These are phyloP conservation scores for Daldinia childiae DNA, from an alignment of 495 filamentous ascomycete genomes.

Conservation along the genomic window DNA sequence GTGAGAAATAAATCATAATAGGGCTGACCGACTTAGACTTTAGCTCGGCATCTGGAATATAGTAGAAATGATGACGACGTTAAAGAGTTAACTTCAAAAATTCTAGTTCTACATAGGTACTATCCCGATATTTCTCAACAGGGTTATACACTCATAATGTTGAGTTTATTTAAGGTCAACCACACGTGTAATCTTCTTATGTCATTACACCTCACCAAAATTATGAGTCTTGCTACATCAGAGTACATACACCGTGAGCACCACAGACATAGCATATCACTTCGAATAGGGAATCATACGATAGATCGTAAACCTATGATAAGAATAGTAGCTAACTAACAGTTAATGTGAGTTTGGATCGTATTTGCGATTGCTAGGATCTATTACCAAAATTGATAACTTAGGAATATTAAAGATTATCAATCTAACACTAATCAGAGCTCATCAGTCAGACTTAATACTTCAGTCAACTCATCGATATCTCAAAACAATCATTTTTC, in stretches of 20 bases:
- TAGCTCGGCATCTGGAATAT: background rate
- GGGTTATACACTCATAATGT: background rate
- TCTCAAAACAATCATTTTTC: too few species aligned
- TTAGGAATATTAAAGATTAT: too few species aligned
- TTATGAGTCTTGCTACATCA: background rate
- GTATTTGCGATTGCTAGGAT: too few species aligned
- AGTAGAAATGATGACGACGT: constrained; percentile 7
- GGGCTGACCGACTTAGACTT: background rate
- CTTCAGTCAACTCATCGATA: too few species aligned
- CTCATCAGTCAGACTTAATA: too few species aligned
- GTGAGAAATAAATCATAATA: background rate
- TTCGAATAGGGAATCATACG: too few species aligned
- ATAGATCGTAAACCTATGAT: too few species aligned
- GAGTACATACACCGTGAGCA: background rate
- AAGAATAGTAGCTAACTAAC: too few species aligned
- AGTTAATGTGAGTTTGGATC: too few species aligned
- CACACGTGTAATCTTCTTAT: background rate
- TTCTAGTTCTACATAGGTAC: background rate
- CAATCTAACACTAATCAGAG: too few species aligned
- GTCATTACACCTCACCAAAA: constrained; percentile 2
- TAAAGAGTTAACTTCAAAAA: background rate
- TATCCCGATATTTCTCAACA: background rate
- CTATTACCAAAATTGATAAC: too few species aligned
- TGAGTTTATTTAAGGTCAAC: background rate
- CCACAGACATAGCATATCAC: background rate